These are phyloP conservation scores for Carex myosuroides DNA, from an alignment of 176 grass and related monocot species.

Conservation along the genomic window DNA sequence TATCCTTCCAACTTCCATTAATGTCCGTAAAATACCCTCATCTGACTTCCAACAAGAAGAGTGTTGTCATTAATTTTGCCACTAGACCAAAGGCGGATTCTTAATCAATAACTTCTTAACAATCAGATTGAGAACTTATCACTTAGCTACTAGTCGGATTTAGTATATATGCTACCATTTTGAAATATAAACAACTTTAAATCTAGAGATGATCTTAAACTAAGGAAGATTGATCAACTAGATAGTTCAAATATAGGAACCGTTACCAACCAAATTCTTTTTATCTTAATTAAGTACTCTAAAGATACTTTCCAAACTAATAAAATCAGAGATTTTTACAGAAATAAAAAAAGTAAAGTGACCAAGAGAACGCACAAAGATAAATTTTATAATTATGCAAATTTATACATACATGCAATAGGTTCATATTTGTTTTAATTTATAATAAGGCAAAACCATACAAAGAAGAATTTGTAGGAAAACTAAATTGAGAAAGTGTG, in stretches of 20 bases:
- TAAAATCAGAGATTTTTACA: background rate
- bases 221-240: background rate
- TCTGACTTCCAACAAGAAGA: too few species aligned
- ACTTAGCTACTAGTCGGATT: background rate
- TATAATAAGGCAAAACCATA: background rate
- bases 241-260: background rate
- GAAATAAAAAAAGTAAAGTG: background rate
- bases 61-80: too few species aligned
- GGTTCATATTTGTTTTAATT: too few species aligned
- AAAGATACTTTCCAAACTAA: background rate
- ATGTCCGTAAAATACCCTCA: too few species aligned
- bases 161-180: background rate
- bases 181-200: background rate
- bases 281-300: background rate
- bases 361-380: background rate
- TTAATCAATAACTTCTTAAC: too few species aligned
- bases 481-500: background rate
- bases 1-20: too few species aligned
- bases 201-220: background rate
- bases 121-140: background rate
- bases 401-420: background rate
- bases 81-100: too few species aligned
- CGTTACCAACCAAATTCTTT: background rate
- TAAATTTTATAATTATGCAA: background rate
- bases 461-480: background rate